Base-by-base conservation (phyloP, 352 stramenopile species). In the Globisporangium cederbergense region DNA sequence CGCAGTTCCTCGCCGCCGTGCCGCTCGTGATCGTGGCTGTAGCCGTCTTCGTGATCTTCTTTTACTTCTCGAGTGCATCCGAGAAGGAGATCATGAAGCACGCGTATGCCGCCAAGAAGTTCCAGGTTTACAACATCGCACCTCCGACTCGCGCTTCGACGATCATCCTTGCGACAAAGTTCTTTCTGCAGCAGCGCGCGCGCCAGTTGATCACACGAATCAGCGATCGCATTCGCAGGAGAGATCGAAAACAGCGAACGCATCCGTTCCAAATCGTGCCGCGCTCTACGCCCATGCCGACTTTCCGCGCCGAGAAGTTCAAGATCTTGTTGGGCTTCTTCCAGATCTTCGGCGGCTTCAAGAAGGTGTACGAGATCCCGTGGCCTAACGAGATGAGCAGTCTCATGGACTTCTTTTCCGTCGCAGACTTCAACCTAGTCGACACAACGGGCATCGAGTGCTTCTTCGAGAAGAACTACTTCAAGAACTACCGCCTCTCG, bases 251-350 rank as follows among this genome's bases (percentile, higher is more conserved):
- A 5, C 43, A 50, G 1, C 36, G 11, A 0, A 53, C 32, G 5
- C 65, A 43, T 18, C 57, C 85, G 25, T 92, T 92, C 51, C 47
- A 68, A 0, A 89, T 90, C 32, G 56, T 66, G 7, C 79, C 65
- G 1, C 57, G 55, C 3, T 5, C 20, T 9, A 60, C 70, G 5
- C 43, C 66, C 22, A 63, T 72, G 6, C 70, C 78, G 16, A 22
- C 66, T 11, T 79, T 83, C 42, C 74, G 78, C 9, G 69, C 81
- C 3, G 83, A 92, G 34, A 92, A 92, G 57, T 83, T 92, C 54
- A 92, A 92, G 70, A 92, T 92, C 40, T 58, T 92, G 64, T 62
- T 92, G 13, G 79, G 74, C 10, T 92, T 90, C 62, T 90, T 92
- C 61, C 83, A 92, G 63, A 74, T 92, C 38, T 80, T 92, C 51